phyloP scores from a whole-genome alignment of 2,329 filamentous ascomycete species.

The Neofusicoccum cordaticola region DNA sequence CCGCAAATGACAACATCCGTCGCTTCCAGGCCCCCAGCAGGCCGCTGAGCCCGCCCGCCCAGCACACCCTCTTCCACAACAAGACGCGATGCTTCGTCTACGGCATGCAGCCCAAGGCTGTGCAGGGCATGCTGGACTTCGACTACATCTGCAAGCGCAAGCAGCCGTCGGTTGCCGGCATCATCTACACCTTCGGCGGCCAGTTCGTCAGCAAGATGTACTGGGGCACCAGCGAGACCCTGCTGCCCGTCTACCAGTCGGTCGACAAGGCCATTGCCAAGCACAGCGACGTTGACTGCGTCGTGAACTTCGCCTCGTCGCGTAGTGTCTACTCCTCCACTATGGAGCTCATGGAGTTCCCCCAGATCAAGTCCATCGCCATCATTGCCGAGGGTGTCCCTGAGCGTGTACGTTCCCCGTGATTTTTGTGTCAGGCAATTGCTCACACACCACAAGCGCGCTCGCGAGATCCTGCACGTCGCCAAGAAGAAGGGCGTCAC shows the following conservation, averaged over 20 bases:
- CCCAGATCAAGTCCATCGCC: slow-evolving; percentile 97
- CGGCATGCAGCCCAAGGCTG: slow-evolving; percentile 85
- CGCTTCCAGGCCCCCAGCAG: slow-evolving; percentile 92
- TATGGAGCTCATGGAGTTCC: slow-evolving; percentile 95
- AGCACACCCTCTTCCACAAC: slow-evolving; percentile 93
- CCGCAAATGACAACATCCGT: slow-evolving; percentile 98
- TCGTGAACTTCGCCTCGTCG: slow-evolving; percentile 99
- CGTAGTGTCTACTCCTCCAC: slow-evolving; percentile 98
- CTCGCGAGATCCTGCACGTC: slow-evolving; percentile 94
- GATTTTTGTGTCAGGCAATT: background rate
- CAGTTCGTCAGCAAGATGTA: slow-evolving; percentile 99
- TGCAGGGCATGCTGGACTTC: slow-evolving; percentile 78
- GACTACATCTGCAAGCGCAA: slow-evolving; percentile 99
- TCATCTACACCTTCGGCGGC: slow-evolving; percentile 99
- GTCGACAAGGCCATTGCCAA: slow-evolving; percentile 90
- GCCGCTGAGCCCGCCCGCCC: slow-evolving; percentile 81
- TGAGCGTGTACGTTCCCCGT: slow-evolving; percentile 70
- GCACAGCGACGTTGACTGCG: slow-evolving; percentile 94
- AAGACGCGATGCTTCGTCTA: slow-evolving; percentile 99
- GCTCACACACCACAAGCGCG: slow-evolving; percentile 59
- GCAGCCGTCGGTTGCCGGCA: slow-evolving; percentile 93
- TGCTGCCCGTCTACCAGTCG: slow-evolving; percentile 96
- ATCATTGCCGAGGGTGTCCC: slow-evolving; percentile 99
- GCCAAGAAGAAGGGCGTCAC: slow-evolving; percentile 98
- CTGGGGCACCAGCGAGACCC: slow-evolving; percentile 99